These are phyloP conservation scores for Backusella morwellensis DNA, from an alignment of 192 early-diverging fungal genomes.

Conservation along the genomic window DNA sequence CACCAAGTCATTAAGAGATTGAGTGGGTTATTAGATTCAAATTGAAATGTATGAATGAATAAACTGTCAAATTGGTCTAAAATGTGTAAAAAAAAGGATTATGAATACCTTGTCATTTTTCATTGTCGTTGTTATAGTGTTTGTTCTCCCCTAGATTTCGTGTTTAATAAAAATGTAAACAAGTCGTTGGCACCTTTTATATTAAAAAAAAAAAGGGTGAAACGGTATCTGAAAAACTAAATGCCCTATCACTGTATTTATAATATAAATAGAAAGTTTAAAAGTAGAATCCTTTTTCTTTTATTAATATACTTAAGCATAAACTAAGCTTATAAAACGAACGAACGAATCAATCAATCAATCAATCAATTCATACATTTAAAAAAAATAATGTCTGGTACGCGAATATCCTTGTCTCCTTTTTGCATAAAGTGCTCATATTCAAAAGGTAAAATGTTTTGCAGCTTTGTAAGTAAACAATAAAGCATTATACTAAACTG, in stretches of 20 bases:
- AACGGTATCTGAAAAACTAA: background rate
- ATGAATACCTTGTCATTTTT: too few species aligned
- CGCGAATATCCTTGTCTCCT: background rate
- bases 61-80: too few species aligned
- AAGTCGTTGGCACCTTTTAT: background rate
- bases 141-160: too few species aligned
- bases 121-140: too few species aligned
- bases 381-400: background rate
- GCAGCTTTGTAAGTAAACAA: conserved; percentile 2
- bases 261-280: background rate
- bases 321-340: background rate
- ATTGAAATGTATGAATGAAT: background rate
- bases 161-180: too few species aligned
- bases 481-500: background rate
- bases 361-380: background rate
- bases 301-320: background rate
- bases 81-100: too few species aligned
- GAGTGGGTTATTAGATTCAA: background rate
- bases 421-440: background rate
- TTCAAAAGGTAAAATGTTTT: background rate
- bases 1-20: conserved; percentile 19
- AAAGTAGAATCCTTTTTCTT: background rate
- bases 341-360: background rate
- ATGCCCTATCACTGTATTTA: background rate
- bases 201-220: background rate